Percentiles rank a stretch among this genome's conserved stretches.
phyloP scores from a whole-genome alignment of 2,329 filamentous ascomycete species.

The Trichoderma gracile region DNA sequence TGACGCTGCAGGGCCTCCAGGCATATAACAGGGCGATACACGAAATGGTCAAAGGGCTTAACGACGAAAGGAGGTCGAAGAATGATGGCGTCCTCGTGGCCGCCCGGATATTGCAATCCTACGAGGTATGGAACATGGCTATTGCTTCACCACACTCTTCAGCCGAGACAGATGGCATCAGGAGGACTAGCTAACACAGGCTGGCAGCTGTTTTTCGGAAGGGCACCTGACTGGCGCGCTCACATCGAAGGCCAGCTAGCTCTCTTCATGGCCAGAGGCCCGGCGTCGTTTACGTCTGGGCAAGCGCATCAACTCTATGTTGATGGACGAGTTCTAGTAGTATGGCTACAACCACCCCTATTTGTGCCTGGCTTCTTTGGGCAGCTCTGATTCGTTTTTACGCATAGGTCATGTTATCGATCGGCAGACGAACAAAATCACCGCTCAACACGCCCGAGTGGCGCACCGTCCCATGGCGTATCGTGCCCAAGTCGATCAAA shows the following conservation, averaged over 20 bases:
- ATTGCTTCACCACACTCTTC: not conserved
- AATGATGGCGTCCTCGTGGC: constrained; percentile 27
- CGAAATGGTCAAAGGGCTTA: constrained; percentile 26
- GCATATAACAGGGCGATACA: constrained; percentile 30
- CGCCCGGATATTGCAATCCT: constrained; percentile 29
- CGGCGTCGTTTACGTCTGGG: constrained; percentile 25
- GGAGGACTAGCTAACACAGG: not conserved
- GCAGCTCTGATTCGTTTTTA: not conserved
- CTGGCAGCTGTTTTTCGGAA: constrained; percentile 19
- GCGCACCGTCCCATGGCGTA: constrained; percentile 38
- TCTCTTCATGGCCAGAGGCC: constrained; percentile 27
- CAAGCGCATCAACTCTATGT: constrained; percentile 30
- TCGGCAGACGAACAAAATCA: constrained; percentile 30
- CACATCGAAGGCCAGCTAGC: constrained; percentile 29
- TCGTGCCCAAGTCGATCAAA: constrained; percentile 34
- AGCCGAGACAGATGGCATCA: not conserved
- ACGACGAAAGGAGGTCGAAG: constrained; percentile 24
- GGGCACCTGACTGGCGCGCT: constrained; percentile 26
- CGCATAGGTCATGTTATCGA: constrained; percentile 27
- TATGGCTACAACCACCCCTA: constrained; percentile 2
- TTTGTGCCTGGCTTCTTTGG: no score
- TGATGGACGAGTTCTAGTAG: constrained; percentile 31
- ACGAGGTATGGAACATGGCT: constrained; percentile 28
- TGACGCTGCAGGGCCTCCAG: constrained; percentile 30
- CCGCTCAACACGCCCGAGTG: constrained; percentile 36